Base-by-base conservation (phyloP, 257 asterid species). In the Galeopsis tetrahit region DNA sequence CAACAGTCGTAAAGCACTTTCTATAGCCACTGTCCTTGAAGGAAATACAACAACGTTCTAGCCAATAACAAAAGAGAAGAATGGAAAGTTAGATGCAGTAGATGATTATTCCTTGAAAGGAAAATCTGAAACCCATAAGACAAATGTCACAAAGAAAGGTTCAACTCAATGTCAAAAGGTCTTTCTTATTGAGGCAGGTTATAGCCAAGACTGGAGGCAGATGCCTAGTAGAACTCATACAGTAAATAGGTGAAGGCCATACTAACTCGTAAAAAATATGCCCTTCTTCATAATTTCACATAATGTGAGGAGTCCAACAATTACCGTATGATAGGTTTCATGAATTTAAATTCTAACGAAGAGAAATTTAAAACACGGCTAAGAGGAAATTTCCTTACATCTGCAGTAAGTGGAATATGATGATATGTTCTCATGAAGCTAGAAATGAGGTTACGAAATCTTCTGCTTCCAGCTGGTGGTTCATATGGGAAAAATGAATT, bases 381-480 rank as follows among this genome's bases (percentile, higher is more conserved):
- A 63, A 28, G 51, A 66, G 38, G 67, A 59, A 48, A 33, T 32
- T 78, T 73, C 59, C 99, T 89, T 89, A 94, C 99, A 79, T 94
- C 93, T 60, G 93, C 87, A 72, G 90, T 87, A 58, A 94, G 90
- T 63, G 99, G 99, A 69, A 94, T 69, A 74, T 87, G 97, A 84
- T 94, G 97, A 79, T 94, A 94, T 51, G 97, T 86, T 79, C 83
- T 91, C 97, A 94, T 85, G 77, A 94, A 94, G 70, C 92, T 81
- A 63, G 99, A 87, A 67, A 94, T 85, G 68, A 87, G 96, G 81
- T 77, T 84, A 49, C 97, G 96, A 74, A 91, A 90, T 77, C 95
- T 79, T 84, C 85, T 84, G 85, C 96, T 90, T 82, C 99, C 99
- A 57, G 97, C 99, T 59, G 99, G 97, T 69, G 93, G 93, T 72